These are phyloP conservation scores for Calendula officinalis DNA, from an alignment of 129 eudicot species.

Conservation along the genomic window DNA sequence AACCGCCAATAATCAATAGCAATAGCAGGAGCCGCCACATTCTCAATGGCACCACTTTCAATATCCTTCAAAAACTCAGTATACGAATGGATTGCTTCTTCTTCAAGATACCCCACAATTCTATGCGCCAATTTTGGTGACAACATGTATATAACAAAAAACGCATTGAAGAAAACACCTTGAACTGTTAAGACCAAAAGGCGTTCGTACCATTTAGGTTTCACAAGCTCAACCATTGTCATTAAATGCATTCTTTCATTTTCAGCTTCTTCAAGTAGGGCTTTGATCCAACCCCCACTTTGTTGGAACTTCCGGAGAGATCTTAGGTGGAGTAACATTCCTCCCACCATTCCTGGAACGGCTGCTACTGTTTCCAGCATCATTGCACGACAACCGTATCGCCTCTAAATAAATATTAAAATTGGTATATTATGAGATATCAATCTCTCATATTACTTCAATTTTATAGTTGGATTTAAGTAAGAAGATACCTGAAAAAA, in stretches of 20 bases:
- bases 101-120: slow-evolving; percentile 92
- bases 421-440: too few species aligned
- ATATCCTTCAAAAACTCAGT: slow-evolving; percentile 88
- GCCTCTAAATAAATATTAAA: slow-evolving; percentile 49
- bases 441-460: slow-evolving; percentile 8
- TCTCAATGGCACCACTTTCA: slow-evolving; percentile 72
- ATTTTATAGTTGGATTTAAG: not conserved
- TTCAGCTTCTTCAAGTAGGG: slow-evolving; percentile 97
- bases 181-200: slow-evolving; percentile 83
- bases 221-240: slow-evolving; percentile 99
- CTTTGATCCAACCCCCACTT: slow-evolving; percentile 98
- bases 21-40: slow-evolving; percentile 91
- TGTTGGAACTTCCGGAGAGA: slow-evolving; percentile 89
- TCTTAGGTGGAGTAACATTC: slow-evolving; percentile 86
- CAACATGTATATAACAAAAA: slow-evolving; percentile 62
- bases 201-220: slow-evolving; percentile 95
- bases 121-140: slow-evolving; percentile 95
- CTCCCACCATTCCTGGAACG: slow-evolving; percentile 99
- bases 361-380: slow-evolving; percentile 99
- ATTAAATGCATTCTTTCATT: slow-evolving; percentile 96
- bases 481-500: slow-evolving; percentile 63
- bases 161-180: slow-evolving; percentile 87
- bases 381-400: slow-evolving; percentile 98
- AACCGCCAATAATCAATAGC: slow-evolving; percentile 96
- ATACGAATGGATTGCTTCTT: slow-evolving; percentile 93